Conservation (phyloP, 805 yeast species). For the Suhomyces emberorum region DNA sequence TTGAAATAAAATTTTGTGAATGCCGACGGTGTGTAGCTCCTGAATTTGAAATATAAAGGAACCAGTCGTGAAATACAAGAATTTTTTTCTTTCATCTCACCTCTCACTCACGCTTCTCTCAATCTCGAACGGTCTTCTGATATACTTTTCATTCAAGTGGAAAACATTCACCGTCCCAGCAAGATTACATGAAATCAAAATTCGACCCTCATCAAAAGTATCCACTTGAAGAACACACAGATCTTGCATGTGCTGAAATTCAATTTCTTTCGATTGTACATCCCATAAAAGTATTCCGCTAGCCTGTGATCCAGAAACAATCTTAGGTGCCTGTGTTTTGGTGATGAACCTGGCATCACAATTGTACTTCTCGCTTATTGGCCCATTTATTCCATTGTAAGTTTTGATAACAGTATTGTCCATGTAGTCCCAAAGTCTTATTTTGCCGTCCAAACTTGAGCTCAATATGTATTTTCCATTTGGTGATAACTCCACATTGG, state of each 20-base stretch:
- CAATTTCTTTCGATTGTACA: conserved; percentile 54
- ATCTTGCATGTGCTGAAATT: conserved; percentile 20
- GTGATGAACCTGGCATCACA: conserved; percentile 53
- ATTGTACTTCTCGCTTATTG: conserved; percentile 50
- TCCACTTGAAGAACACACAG: conserved; percentile 44
- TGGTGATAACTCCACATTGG: conserved; percentile 69
- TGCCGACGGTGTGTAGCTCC: no score
- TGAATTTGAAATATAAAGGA: no score
- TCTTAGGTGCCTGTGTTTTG: conserved; percentile 30
- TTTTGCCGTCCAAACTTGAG: conserved; percentile 73
- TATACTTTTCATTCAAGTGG: conserved; percentile 16
- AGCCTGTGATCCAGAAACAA: conserved; percentile 61
- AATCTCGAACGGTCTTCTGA: no score
- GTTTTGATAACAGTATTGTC: conserved; percentile 78
- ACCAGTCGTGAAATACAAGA: no score
- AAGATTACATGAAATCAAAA: conserved; percentile 27
- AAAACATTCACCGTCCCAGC: conserved; percentile 22
- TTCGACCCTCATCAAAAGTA: conserved; percentile 31
- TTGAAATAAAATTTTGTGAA: no score
- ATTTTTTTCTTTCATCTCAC: no score
- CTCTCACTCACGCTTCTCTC: no score
- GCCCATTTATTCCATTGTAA: conserved; percentile 26
- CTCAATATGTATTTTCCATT: conserved; percentile 79
- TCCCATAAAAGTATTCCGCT: conserved; percentile 63
- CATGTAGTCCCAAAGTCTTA: conserved; percentile 85